Evolutionary conservation across 228 moss, liverwort and hornwort genomes (phyloP).

Genomic region (Sphagnum fallax): DNA sequence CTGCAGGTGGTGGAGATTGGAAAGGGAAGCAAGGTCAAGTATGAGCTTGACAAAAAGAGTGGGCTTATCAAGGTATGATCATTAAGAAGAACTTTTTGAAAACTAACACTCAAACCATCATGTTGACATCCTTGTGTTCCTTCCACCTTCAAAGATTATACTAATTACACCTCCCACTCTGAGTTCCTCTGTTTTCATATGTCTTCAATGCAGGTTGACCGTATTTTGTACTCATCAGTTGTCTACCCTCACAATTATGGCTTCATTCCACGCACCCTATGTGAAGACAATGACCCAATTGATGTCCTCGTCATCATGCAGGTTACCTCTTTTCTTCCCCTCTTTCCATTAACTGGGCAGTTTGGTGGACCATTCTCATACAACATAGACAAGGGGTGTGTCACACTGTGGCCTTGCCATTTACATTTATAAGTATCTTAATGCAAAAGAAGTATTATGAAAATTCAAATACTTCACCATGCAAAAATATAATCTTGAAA

Average conservation of each 20-base stretch:
- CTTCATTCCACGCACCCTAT: slow-evolving; percentile 47
- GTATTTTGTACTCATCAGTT: slow-evolving; percentile 45
- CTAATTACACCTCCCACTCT: background rate
- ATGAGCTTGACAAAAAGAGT: slow-evolving; percentile 81
- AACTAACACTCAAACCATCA: too few species aligned
- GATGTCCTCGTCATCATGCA: slow-evolving; percentile 60
- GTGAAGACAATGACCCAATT: slow-evolving; percentile 43
- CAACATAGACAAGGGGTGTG: too few species aligned
- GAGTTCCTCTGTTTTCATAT: background rate
- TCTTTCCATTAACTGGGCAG: background rate
- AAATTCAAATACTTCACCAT: too few species aligned
- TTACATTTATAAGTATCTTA: too few species aligned
- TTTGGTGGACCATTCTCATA: too few species aligned
- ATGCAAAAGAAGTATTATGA: too few species aligned
- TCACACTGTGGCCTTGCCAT: too few species aligned
- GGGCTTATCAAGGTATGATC: slow-evolving; percentile 74
- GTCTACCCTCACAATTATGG: slow-evolving; percentile 58
- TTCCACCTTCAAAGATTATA: too few species aligned
- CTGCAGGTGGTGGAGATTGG: slow-evolving; percentile 83
- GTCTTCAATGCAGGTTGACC: slow-evolving; percentile 28
- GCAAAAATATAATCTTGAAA: too few species aligned
- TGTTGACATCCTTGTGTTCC: too few species aligned
- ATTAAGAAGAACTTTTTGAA: background rate
- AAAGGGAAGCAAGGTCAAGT: slow-evolving; percentile 88
- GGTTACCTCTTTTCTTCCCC: slow-evolving; percentile 5